Conservation (phyloP, 2,329 filamentous ascomycete genomes). For the Diaporthe vaccinii region DNA sequence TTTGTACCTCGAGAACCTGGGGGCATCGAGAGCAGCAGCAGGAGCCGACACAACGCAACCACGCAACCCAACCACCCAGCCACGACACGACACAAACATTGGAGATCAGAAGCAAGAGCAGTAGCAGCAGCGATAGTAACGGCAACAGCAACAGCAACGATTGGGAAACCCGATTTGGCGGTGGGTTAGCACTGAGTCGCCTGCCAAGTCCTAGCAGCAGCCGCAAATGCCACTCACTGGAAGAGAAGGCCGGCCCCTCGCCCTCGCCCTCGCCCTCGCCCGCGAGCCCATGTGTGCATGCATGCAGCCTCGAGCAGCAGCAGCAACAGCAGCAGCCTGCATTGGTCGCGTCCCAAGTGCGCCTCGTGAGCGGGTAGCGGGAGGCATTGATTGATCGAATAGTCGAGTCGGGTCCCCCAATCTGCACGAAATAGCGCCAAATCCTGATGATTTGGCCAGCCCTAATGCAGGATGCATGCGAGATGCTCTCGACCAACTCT, state of each 20-base stretch:
- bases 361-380: slow-evolving; percentile 26
- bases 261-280: background rate
- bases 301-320: background rate
- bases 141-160: background rate
- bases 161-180: background rate
- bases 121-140: background rate
- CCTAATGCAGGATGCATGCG: slow-evolving; percentile 32
- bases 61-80: slow-evolving; percentile 4
- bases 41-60: slow-evolving; percentile 11
- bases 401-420: slow-evolving; percentile 27
- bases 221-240: slow-evolving; percentile 5
- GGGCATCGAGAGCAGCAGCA: background rate
- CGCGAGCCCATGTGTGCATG: background rate
- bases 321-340: slow-evolving; percentile 4
- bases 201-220: background rate
- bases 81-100: background rate
- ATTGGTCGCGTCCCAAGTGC: slow-evolving; percentile 25
- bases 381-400: slow-evolving; percentile 32
- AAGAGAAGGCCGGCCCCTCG: background rate
- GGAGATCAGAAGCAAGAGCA: background rate
- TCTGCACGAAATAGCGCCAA: slow-evolving; percentile 32
- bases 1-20: background rate
- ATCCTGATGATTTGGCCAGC: slow-evolving; percentile 33
- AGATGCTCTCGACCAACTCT: slow-evolving; percentile 30
- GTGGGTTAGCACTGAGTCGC: background rate